Evolutionary conservation across 2,329 filamentous ascomycete species (phyloP).

Genomic region (Pseudofabraea citricarpa): DNA sequence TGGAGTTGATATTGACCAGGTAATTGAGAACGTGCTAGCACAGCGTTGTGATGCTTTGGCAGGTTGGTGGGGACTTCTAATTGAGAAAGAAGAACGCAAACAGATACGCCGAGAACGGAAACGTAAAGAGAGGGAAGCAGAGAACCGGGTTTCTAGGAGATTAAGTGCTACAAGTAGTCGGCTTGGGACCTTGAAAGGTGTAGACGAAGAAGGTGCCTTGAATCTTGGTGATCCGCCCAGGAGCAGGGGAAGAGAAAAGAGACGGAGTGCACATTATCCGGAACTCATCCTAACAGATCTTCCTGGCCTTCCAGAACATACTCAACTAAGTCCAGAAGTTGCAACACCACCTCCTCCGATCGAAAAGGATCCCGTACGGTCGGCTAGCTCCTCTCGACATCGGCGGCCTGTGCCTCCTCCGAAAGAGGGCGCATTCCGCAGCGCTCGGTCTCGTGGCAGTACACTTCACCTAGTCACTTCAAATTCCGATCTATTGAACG

Average conservation of each 20-base stretch:
- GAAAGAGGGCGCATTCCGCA: constrained; percentile 69
- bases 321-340: constrained; percentile 26
- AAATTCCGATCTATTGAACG: constrained; percentile 56
- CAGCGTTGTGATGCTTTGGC: constrained; percentile 86
- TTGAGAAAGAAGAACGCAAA: constrained; percentile 94
- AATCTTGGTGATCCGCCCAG: constrained; percentile 51
- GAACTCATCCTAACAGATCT: constrained; percentile 69
- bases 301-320: constrained; percentile 66
- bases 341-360: constrained; percentile 61
- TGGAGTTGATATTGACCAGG: constrained; percentile 87
- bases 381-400: constrained; percentile 70
- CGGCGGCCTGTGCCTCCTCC: constrained; percentile 76
- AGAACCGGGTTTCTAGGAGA: constrained; percentile 73
- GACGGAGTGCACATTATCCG: constrained; percentile 62
- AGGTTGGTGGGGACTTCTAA: constrained; percentile 91
- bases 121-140: constrained; percentile 76
- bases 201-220: constrained; percentile 65
- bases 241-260: constrained; percentile 71
- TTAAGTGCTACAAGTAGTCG: constrained; percentile 87
- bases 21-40: constrained; percentile 89
- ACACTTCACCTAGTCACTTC: constrained; percentile 78
- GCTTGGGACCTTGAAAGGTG: constrained; percentile 71
- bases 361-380: constrained; percentile 74
- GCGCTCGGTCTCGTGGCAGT: constrained; percentile 72
- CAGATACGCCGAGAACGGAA: constrained; percentile 74